Evolutionary conservation across 164 flowering plant species (phyloP), one percentile per base, ranked within the genome.

Genomic region (Akebia trifoliata): DNA sequence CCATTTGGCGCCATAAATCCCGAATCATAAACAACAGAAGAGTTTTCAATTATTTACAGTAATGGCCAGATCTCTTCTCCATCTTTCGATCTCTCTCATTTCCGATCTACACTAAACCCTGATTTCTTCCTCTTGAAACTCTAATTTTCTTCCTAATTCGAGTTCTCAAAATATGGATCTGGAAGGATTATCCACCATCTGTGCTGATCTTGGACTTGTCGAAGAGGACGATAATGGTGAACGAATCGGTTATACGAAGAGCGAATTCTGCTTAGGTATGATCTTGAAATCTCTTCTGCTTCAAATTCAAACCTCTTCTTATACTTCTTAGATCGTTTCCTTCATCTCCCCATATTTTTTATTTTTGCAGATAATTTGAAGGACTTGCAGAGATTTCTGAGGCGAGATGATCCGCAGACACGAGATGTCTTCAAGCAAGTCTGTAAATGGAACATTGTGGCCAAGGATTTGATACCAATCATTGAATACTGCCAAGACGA

Each of bases 361-460:
- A 7, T 29, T 37, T 8, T 40, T 50, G 53, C 78, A 93, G 99
- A 93, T 47, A 86, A 85, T 75, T 73, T 93, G 81, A 93, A 90
- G 75, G 97, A 90, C 75, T 68, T 93, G 71, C 74, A 86, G 66
- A 75, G 97, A 59, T 93, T 86, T 74, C 57, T 93, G 63, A 76
- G 99, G 63, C 86, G 97, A 1, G 96, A 93, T 56, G 87, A 93
- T 60, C 91, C 95, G 4, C 76, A 82, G 56, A 83, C 67, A 0
- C 74, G 99, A 37, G 87, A 84, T 31, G 97, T 87, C 21, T 93
- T 93, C 66, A 90, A 81, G 74, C 95, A 87, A 77, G 84, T 93
- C 3, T 86, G 97, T 60, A 87, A 78, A 69, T 93, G 96, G 96
- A 87, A 87, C 35, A 86, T 63, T 24, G 93, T 78, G 18, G 72